phyloP scores from a whole-genome alignment of 2,329 filamentous ascomycete species.

The Alternaria metachromatica region DNA sequence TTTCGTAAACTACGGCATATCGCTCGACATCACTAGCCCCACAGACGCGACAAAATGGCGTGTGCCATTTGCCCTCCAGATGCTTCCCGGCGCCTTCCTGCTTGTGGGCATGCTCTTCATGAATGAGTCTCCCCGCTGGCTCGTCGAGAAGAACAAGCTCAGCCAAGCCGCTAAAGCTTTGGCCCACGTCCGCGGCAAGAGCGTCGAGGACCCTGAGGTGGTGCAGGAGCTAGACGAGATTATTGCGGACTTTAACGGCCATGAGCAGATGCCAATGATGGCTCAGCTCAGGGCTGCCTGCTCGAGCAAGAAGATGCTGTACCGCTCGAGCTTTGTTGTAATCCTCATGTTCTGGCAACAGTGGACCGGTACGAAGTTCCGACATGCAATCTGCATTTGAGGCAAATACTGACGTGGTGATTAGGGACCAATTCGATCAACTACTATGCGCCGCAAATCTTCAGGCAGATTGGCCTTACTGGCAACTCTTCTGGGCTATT shows the following conservation, averaged over 20 bases:
- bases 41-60: conserved; percentile 60
- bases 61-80: conserved; percentile 60
- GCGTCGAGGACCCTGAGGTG: conserved; percentile 46
- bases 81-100: conserved; percentile 60
- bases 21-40: conserved; percentile 50
- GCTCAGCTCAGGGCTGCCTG: conserved; percentile 50
- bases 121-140: conserved; percentile 61
- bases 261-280: conserved; percentile 50
- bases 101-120: conserved; percentile 59
- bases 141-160: conserved; percentile 59
- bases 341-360: conserved; percentile 55
- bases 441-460: conserved; percentile 55
- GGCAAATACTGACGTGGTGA: neutral
- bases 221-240: conserved; percentile 53
- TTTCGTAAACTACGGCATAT: conserved; percentile 62
- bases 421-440: conserved; percentile 40
- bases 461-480: conserved; percentile 51
- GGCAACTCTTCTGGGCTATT: conserved; percentile 52
- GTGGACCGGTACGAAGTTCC: conserved; percentile 42
- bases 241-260: conserved; percentile 51
- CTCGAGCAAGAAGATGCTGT: conserved; percentile 49
- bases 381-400: neutral
- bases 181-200: conserved; percentile 47
- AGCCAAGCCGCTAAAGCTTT: conserved; percentile 54
- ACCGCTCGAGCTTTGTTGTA: conserved; percentile 51